A percentile compares a stretch with the other conserved stretches of the same genome.
phyloP scores from a whole-genome alignment of 768 basidiomycete genomes.

The Naganishia antarctica region DNA sequence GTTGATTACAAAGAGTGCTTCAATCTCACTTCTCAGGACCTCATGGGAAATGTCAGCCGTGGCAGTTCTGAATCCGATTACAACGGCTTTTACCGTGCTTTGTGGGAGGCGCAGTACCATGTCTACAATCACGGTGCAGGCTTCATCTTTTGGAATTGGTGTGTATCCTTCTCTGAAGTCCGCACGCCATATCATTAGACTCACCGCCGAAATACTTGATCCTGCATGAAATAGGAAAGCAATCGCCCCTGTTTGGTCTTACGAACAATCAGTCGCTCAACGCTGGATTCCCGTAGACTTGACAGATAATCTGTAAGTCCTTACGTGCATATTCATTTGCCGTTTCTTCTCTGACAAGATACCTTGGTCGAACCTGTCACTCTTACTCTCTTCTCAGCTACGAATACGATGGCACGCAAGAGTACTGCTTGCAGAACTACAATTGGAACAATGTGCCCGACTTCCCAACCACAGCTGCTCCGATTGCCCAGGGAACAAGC shows the following conservation, averaged over 20 bases:
- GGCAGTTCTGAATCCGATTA: constrained; percentile 34
- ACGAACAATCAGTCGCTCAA: constrained; percentile 40
- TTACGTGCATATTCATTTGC: neutral
- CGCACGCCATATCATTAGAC: too few relatives aligned
- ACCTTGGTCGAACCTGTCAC: too few relatives aligned
- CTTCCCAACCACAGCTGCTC: neutral
- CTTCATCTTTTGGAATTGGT: constrained; percentile 38
- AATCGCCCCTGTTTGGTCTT: constrained; percentile 36
- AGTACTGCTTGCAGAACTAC: constrained; percentile 24
- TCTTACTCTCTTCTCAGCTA: too few relatives aligned
- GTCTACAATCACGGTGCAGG: constrained; percentile 41
- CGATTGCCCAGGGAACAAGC: neutral
- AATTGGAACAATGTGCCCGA: constrained; percentile 23
- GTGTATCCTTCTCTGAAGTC: neutral
- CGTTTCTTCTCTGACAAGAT: too few relatives aligned
- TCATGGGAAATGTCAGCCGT: constrained; percentile 32
- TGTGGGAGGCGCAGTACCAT: constrained; percentile 42
- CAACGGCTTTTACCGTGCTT: constrained; percentile 37
- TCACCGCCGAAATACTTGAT: too few relatives aligned
- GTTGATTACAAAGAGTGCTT: constrained; percentile 42
- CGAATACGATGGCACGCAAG: constrained; percentile 21
- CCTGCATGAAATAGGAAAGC: constrained; percentile 10
- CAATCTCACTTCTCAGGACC: constrained; percentile 15
- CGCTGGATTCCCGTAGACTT: constrained; percentile 42
- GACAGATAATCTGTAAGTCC: constrained; percentile 36